A percentile compares a stretch with the other conserved stretches of the same genome.
Conservation (phyloP, 805 yeast species). For the Tetrapisispora namnaoensis region DNA sequence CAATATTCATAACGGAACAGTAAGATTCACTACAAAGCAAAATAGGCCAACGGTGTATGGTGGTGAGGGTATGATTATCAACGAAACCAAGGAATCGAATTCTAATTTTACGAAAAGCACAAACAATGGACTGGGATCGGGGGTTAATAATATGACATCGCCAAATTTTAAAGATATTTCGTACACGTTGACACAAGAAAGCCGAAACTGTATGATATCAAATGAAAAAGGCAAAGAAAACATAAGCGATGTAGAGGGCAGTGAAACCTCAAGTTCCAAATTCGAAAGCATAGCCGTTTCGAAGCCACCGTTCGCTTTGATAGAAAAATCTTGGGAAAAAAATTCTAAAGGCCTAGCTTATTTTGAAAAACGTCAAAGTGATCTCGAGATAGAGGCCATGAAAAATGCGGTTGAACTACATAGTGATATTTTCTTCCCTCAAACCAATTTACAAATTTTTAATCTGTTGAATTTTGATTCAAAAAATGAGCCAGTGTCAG, state of each 20-base stretch:
- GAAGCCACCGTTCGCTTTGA: neutral
- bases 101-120: neutral
- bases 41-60: neutral
- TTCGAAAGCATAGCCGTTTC: neutral
- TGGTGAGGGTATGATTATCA: neutral
- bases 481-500: neutral
- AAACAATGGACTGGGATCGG: neutral
- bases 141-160: neutral
- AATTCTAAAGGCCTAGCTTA: neutral
- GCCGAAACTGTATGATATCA: neutral
- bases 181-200: neutral
- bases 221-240: neutral
- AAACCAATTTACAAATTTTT: neutral
- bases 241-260: neutral
- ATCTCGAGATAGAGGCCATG: neutral
- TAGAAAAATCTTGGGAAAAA: neutral
- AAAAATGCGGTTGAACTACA: neutral
- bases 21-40: neutral
- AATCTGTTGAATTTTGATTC: constrained; percentile 3
- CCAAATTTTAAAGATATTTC: neutral
- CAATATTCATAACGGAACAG: neutral
- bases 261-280: neutral
- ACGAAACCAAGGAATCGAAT: neutral
- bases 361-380: neutral
- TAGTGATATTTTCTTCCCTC: constrained; percentile 2